Percentiles rank a stretch among this genome's conserved stretches.
Conservation (phyloP, 768 basidiomycete species). For the Pleurotus salmoneostramineus region DNA sequence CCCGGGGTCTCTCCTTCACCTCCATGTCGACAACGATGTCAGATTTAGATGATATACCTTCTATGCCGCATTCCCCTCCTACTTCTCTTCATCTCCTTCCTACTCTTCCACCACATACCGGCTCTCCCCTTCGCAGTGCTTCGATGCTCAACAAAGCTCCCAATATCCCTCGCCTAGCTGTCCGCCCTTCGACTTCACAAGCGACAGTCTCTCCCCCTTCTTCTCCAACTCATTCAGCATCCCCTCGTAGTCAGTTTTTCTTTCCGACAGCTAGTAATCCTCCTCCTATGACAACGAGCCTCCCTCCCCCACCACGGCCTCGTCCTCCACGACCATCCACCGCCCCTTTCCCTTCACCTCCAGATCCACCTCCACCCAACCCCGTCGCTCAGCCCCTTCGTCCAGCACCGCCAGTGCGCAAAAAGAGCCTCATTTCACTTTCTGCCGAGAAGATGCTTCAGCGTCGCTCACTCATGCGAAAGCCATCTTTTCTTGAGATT, state of each 20-base stretch:
- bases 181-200: conserved; percentile 34
- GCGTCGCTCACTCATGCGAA: conserved; percentile 54
- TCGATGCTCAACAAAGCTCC: conserved; percentile 15
- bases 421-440: conserved; percentile 21
- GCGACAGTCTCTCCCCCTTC: conserved; percentile 18
- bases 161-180: conserved; percentile 14
- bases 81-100: conserved; percentile 18
- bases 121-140: conserved; percentile 14
- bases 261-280: conserved; percentile 18
- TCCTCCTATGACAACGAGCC: conserved; percentile 25
- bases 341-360: conserved; percentile 29
- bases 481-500: conserved; percentile 73
- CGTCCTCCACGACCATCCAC: conserved; percentile 20
- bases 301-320: conserved; percentile 56
- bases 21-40: conserved; percentile 28
- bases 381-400: conserved; percentile 6
- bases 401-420: conserved; percentile 19
- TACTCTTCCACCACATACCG: conserved; percentile 8
- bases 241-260: conserved; percentile 2
- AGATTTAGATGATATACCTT: conserved; percentile 22
- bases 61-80: conserved; percentile 22
- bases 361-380: conserved; percentile 17
- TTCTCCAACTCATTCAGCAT: conserved; percentile 15
- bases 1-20: conserved; percentile 32
- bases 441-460: conserved; percentile 36